Percentiles rank a stretch among this genome's conserved stretches.
These are phyloP conservation scores for Wickerhamomyces alni DNA, from an alignment of 805 yeast species.

Conservation along the genomic window DNA sequence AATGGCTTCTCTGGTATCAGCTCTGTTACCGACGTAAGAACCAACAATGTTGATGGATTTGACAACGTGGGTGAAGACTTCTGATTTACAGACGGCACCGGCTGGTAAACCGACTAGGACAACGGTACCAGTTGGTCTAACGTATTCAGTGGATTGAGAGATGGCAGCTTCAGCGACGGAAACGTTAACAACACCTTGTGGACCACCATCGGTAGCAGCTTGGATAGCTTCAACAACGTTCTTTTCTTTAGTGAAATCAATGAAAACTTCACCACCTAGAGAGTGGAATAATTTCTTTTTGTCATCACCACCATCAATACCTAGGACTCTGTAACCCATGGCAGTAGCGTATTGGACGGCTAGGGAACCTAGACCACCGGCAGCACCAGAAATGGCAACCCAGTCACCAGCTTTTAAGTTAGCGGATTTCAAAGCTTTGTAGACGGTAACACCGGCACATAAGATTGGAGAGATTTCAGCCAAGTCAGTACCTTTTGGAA, in stretches of 20 bases:
- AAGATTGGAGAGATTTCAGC: slow-evolving; percentile 53
- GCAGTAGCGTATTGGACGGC: slow-evolving; percentile 73
- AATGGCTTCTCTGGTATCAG: slow-evolving; percentile 50
- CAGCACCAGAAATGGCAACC: slow-evolving; percentile 74
- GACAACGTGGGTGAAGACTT: slow-evolving; percentile 40
- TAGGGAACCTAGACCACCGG: slow-evolving; percentile 74
- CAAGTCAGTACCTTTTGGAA: slow-evolving; percentile 47
- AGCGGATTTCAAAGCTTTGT: slow-evolving; percentile 60
- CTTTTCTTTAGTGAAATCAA: slow-evolving; percentile 46
- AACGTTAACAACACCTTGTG: slow-evolving; percentile 65
- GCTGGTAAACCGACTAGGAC: slow-evolving; percentile 58
- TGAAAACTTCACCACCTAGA: slow-evolving; percentile 56
- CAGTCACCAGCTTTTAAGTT: slow-evolving; percentile 57
- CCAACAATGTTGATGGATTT: slow-evolving; percentile 38
- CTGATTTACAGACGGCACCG: slow-evolving; percentile 37
- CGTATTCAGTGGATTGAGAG: slow-evolving; percentile 42
- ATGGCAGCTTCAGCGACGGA: slow-evolving; percentile 50
- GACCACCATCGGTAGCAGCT: slow-evolving; percentile 52
- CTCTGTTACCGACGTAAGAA: slow-evolving; percentile 20
- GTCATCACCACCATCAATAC: slow-evolving; percentile 67
- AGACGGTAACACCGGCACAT: slow-evolving; percentile 78
- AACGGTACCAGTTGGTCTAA: slow-evolving; percentile 53
- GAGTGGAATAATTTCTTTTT: slow-evolving; percentile 45
- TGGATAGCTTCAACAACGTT: slow-evolving; percentile 40
- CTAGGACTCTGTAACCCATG: slow-evolving; percentile 67